These are phyloP conservation scores for Candida albicans DNA, from an alignment of 1,139 yeast species.

Conservation along the genomic window DNA sequence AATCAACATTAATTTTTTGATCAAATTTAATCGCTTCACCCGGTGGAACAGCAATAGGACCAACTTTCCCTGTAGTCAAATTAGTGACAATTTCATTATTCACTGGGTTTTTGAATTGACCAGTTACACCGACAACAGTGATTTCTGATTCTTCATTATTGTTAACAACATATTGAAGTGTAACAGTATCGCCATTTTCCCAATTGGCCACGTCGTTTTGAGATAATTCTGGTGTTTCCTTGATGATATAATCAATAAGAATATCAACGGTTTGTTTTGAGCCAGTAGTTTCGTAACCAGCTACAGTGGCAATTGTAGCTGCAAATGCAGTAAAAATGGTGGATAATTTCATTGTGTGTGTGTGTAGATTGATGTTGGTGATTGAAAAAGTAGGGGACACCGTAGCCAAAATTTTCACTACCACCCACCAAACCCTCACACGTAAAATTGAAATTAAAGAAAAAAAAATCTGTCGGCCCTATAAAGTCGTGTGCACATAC, in stretches of 20 bases:
- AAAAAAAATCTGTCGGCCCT: too few species aligned
- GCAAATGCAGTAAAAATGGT: constrained; percentile 18
- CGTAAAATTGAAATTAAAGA: too few species aligned
- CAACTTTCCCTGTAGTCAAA: constrained; percentile 64
- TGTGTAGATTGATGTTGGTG: too few species aligned
- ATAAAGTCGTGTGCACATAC: too few species aligned
- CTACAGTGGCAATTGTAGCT: constrained; percentile 19
- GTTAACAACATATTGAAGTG: constrained; percentile 53
- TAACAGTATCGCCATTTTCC: constrained; percentile 53
- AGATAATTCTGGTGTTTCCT: constrained; percentile 39
- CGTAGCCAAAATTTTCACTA: too few species aligned
- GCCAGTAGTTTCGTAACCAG: constrained; percentile 20
- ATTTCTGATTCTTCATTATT: constrained; percentile 57
- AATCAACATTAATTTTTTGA: constrained; percentile 56
- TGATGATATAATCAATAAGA: constrained; percentile 41
- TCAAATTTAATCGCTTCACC: constrained; percentile 50
- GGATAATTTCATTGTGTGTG: constrained; percentile 18
- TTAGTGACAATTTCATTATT: constrained; percentile 55
- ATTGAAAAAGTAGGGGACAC: too few species aligned
- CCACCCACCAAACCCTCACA: too few species aligned
- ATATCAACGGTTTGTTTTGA: constrained; percentile 31
- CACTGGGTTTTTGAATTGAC: constrained; percentile 59
- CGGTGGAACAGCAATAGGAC: constrained; percentile 55
- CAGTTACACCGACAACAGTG: constrained; percentile 73
- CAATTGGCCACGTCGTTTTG: constrained; percentile 42